phyloP scores from a whole-genome alignment of 2,329 filamentous ascomycete species.

The Pleoardoris graminearum region DNA sequence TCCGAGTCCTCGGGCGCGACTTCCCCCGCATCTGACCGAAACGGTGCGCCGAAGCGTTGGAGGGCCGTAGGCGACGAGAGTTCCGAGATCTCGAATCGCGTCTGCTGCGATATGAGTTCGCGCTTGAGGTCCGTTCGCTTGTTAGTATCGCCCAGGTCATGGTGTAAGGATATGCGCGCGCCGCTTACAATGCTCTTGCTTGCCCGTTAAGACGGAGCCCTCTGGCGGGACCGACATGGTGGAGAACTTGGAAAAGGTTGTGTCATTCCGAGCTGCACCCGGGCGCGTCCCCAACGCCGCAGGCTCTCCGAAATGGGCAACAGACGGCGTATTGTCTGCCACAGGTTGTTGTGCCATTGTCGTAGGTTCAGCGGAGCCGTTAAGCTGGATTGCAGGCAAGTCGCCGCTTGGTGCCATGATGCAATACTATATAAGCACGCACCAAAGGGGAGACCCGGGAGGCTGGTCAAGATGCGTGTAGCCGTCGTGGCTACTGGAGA shows the following conservation, averaged over 20 bases:
- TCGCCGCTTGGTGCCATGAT: slow-evolving; percentile 33
- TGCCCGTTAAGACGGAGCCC: slow-evolving; percentile 76
- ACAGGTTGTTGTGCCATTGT: slow-evolving; percentile 25
- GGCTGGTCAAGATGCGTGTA: slow-evolving; percentile 4
- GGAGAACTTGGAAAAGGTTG: slow-evolving; percentile 46
- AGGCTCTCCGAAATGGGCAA: slow-evolving; percentile 24
- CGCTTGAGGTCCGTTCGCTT: slow-evolving; percentile 78
- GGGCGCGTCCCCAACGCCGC: slow-evolving; percentile 21
- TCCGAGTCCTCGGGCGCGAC: slow-evolving; percentile 92
- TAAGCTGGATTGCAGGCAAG: slow-evolving; percentile 38
- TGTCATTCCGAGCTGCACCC: slow-evolving; percentile 31
- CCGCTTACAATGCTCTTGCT: slow-evolving; percentile 90
- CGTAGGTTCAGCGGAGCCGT: slow-evolving; percentile 36
- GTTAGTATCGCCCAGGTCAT: not conserved
- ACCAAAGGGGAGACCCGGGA: not conserved
- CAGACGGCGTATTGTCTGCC: slow-evolving; percentile 21
- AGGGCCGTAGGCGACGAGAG: slow-evolving; percentile 93
- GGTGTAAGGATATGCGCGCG: not conserved
- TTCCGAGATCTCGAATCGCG: slow-evolving; percentile 86
- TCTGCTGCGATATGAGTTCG: slow-evolving; percentile 89
- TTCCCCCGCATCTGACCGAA: slow-evolving; percentile 89
- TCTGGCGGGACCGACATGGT: slow-evolving; percentile 54
- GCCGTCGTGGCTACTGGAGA: not conserved
- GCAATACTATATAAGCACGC: slow-evolving; percentile 2
- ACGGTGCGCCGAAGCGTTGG: slow-evolving; percentile 92